Base-by-base conservation (phyloP, 2,329 filamentous ascomycete genomes). In the Hysterium pulicare region DNA sequence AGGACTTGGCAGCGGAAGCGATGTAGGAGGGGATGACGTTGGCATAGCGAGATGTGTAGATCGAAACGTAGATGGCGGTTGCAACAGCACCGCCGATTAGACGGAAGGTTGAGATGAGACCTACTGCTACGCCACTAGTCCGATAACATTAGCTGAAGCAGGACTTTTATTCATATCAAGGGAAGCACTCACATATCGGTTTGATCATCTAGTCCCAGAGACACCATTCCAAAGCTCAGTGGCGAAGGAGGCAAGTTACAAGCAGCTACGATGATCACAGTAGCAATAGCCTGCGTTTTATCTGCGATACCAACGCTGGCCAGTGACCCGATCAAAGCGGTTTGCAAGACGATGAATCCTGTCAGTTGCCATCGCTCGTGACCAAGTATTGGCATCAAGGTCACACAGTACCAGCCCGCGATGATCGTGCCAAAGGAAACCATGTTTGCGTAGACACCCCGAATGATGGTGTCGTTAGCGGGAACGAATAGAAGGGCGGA, bases 311-410 rank as follows among this genome's bases (percentile, higher is more conserved):
- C 59, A 11, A 67, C 58, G 2, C 59, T 61, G 1, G 66, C 51
- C 44, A 70, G 56, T 8, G 59, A 61, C 4, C 62, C 67, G 33
- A 69, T 64, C 7, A 67, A 52, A 2, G 61, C 62, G 1, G 67
- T 70, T 44, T 69, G 61, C 0, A 55, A 41, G 4, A 58, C 47
- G 5, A 61, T 63, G 46, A 64, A 59, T n/a, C 32, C 48, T 6
- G 67, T 49, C 4, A 70, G 53, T 48, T 70, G 66, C 63, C 61
- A 66, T 17, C 62, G 57, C 30, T 70, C 63, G 34, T 68, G 59
- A 26, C 61, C 57, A 4, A 69, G 42, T 32, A 54, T 54, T 38
- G 60, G 58, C 44, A 66, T 48, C 28, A 63, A 51, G 33, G 53
- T 43, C 7, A 58, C 53, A 16, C 58, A 44, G n/a, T 61, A 54